phyloP scores from a whole-genome alignment of 2,329 filamentous ascomycete genomes.

The Diaporthe caulivora region DNA sequence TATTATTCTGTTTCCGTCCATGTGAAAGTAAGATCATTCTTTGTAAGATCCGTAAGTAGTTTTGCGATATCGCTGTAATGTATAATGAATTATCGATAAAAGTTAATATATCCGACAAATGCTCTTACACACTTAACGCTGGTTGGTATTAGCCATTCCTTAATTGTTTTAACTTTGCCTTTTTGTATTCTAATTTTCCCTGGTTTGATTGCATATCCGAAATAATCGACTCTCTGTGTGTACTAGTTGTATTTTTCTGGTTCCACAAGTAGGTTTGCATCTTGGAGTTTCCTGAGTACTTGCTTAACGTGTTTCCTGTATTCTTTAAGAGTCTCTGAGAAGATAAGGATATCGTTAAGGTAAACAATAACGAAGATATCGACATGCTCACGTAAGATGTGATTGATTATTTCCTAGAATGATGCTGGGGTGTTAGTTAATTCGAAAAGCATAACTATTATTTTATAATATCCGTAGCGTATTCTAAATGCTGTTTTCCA shows the following conservation, averaged over 20 bases:
- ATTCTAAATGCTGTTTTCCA: slow-evolving; percentile 20
- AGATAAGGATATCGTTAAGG: background rate
- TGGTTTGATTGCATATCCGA: slow-evolving; percentile 12
- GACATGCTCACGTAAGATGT: background rate
- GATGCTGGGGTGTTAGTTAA: background rate
- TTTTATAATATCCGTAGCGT: background rate
- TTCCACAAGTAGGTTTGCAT: background rate
- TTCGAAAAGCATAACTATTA: background rate
- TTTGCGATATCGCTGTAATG: background rate
- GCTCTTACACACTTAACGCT: background rate
- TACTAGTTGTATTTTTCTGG: background rate
- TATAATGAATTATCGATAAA: background rate
- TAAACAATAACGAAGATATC: background rate
- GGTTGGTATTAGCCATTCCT: background rate
- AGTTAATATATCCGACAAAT: background rate
- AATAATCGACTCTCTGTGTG: background rate
- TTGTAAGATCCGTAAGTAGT: too few relatives aligned
- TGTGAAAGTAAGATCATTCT: background rate
- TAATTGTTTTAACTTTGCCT: background rate
- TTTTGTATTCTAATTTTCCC: background rate
- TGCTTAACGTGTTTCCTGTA: background rate
- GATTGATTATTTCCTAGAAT: background rate
- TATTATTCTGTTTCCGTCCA: background rate
- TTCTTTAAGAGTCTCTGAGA: background rate
- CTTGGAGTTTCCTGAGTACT: background rate